These are phyloP conservation scores for Lepiota brunneoincarnata DNA, from an alignment of 768 basidiomycete genomes.

Conservation along the genomic window DNA sequence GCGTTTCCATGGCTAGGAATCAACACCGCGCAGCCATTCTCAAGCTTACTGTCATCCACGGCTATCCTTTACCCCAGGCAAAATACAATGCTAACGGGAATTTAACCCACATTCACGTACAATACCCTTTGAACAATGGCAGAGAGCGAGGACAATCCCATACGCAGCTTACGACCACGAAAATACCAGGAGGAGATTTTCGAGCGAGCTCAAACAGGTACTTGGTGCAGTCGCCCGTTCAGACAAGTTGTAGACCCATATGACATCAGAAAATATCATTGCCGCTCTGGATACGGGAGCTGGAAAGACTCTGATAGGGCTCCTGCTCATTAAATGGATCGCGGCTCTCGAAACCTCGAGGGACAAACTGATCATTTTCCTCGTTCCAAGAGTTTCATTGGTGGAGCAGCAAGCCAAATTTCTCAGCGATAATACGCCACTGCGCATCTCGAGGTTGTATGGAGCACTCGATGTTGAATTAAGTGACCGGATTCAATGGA, in stretches of 20 bases:
- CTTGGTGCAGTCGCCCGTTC: not conserved
- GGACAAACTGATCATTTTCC: conserved; percentile 69
- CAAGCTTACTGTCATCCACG: not conserved
- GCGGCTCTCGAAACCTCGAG: conserved; percentile 44
- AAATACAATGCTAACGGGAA: not conserved
- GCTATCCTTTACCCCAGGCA: not conserved
- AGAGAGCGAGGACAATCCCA: not conserved
- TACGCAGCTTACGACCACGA: conserved; percentile 26
- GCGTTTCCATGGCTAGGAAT: not conserved
- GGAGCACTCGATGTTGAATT: conserved; percentile 73
- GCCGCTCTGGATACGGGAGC: conserved; percentile 77
- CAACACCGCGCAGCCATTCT: not conserved
- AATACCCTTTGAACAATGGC: not conserved
- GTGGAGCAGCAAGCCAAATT: conserved; percentile 81
- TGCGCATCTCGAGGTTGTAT: conserved; percentile 66
- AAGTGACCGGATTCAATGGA: conserved; percentile 66
- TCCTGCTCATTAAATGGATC: conserved; percentile 78
- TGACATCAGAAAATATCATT: conserved; percentile 52
- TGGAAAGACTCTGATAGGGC: conserved; percentile 75
- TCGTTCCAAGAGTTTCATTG: conserved; percentile 83
- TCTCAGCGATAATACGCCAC: conserved; percentile 57
- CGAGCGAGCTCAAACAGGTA: conserved; percentile 52
- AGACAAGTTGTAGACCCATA: not conserved
- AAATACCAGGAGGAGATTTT: conserved; percentile 76
- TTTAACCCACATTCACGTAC: not conserved